Evolutionary conservation across 2,329 filamentous ascomycete genomes (phyloP).

Genomic region (Corynespora cassiicola): DNA sequence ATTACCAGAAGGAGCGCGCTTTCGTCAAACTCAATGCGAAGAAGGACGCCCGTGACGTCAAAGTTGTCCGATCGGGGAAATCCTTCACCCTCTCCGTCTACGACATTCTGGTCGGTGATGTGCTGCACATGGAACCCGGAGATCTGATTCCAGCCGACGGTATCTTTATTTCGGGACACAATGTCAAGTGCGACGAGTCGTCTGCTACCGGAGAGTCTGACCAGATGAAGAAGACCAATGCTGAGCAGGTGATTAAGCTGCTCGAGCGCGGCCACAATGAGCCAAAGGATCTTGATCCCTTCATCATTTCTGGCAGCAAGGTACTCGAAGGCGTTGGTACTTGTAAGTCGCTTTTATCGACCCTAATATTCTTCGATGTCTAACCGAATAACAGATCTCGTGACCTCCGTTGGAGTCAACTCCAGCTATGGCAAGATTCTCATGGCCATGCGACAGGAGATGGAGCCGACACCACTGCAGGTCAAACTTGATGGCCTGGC

Average conservation of each 20-base stretch:
- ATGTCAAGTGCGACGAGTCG: slow-evolving; percentile 75
- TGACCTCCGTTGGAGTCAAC: slow-evolving; percentile 61
- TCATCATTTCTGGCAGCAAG: slow-evolving; percentile 64
- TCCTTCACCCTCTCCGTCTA: slow-evolving; percentile 68
- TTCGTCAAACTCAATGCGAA: slow-evolving; percentile 43
- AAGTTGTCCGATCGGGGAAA: slow-evolving; percentile 66
- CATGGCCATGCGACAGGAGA: slow-evolving; percentile 60
- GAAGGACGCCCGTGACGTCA: slow-evolving; percentile 39
- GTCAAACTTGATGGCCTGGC: slow-evolving; percentile 61
- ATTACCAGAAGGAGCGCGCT: slow-evolving; percentile 45
- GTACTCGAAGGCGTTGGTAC: slow-evolving; percentile 61
- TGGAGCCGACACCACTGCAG: slow-evolving; percentile 60
- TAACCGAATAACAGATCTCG: slow-evolving; percentile 47
- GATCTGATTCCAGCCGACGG: slow-evolving; percentile 76
- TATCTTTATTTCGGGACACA: slow-evolving; percentile 70
- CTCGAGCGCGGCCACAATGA: slow-evolving; percentile 58
- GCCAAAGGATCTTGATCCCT: slow-evolving; percentile 66
- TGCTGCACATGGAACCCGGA: slow-evolving; percentile 72
- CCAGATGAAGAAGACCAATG: slow-evolving; percentile 70
- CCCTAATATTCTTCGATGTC: neutral
- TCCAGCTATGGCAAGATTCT: slow-evolving; percentile 63
- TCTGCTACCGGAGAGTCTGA: slow-evolving; percentile 78
- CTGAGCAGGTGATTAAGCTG: slow-evolving; percentile 63
- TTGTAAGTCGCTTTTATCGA: slow-evolving; percentile 2
- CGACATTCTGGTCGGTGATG: slow-evolving; percentile 72